Evolutionary conservation across 148 eudicot genomes (phyloP), one percentile per base, ranked within the genome.

Genomic region (Gaultheria prostrata): DNA sequence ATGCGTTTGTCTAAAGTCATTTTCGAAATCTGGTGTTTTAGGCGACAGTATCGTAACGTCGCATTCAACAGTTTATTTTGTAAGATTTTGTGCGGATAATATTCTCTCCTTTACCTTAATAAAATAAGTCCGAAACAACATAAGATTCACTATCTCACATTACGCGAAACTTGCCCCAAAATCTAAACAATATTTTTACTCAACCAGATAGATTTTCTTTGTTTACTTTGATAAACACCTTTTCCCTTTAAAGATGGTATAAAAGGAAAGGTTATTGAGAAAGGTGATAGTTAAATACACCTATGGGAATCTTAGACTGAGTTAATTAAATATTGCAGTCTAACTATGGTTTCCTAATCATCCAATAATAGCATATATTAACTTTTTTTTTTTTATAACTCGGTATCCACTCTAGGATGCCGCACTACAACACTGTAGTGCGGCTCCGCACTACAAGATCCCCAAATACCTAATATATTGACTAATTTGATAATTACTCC

Each of bases 171-270:
- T 63, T 32, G 82, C 70, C 48, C 49, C 81, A 14, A 63, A 49
- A 83, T 84, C 83, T 57, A 54, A 35, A 12, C 14, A n/a, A 48
- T 7, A 50, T 49, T 83, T 63, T 43, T 73, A 79, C 82, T 79
- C 61, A 28, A 11, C n/a, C 32, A 9, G 13, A 69, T 57, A 18
- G 7, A 35, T 35, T 45, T 30, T 61, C 20, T 26, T 39, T 75
- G 35, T 20, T 76, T 76, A 26, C 56, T 82, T 76, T 76, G 28
- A 76, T 74, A 30, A 33, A 33, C 3, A 35, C 43, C 71, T 73
- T 43, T 83, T 76, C 6, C 12, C 20, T 83, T 57, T 39, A 43
- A 76, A 43, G 73, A 69, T 76, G 17, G 18, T 28, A 39, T 39
- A 39, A 39, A 13, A 73, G 33, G 8, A 63, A 26, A 63, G 10